Evolutionary conservation across 2,329 filamentous ascomycete genomes (phyloP), one percentile per base, ranked within the genome.

Genomic region (Ciborinia camelliae): DNA sequence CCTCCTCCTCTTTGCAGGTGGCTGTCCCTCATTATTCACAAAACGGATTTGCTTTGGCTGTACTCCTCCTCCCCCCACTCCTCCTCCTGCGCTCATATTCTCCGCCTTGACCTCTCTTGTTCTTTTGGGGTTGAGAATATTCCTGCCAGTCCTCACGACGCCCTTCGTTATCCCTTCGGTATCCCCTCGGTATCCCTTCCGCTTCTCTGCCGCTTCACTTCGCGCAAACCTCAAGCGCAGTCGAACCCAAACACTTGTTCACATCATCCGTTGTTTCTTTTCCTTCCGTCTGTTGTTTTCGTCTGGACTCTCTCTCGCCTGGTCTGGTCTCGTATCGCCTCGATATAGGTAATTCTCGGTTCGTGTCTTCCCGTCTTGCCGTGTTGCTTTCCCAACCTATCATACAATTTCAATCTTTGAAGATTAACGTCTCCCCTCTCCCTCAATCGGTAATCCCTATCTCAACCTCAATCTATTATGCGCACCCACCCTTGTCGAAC

Each of bases 11-110:
- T 93, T 94, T 32, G 89, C 88, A 67, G 90, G 90, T 57, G 90
- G 90, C 69, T 91, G 89, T 68, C 90, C 90, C 77, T 92, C 89
- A 73, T 88, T 92, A 69, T 91, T 90, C 71, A 94, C 90, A 76
- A 93, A 94, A 71, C 90, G 88, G 70, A 91, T 90, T 75, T 84
- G 82, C 76, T 84, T 86, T 20, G 9, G 62, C 8, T 5, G 62
- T 39, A 37, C 20, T 35, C 54, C 39, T 58, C 37, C 54, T 26
- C 18, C 48, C 15, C 28, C 15, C 15, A 20, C 41, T 55, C 50
- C 50, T 43, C 48, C 50, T 26, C 50, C 60, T 10, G 61, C 23
- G 41, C 51, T 57, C 61, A 63, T 63, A 7, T 54, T 51, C 48
- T 7, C 51, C 47, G n/a, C n/a, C 39, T 28, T 10, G 10, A 15